A percentile compares a stretch with the other conserved stretches of the same genome.
Conservation (phyloP, 1,284 basidiomycete species). For the Coriolopsis trogii region DNA sequence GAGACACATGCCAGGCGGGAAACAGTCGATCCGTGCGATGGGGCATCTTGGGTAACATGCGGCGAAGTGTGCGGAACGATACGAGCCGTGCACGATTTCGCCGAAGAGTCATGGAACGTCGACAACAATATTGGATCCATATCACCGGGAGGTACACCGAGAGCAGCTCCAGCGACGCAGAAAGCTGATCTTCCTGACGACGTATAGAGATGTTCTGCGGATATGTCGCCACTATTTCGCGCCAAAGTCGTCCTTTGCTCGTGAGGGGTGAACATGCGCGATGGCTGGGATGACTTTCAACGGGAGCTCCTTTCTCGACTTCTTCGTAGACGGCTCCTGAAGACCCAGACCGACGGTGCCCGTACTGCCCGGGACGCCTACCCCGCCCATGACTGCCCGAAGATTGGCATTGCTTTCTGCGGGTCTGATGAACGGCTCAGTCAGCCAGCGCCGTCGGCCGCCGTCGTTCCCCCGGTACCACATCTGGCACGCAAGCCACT, state of each 20-base stretch:
- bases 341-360: slow-evolving; percentile 17
- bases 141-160: too few species aligned
- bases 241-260: background rate
- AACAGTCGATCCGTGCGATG: slow-evolving; percentile 3
- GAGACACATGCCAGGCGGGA: slow-evolving; percentile 7
- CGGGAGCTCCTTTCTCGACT: slow-evolving; percentile 9
- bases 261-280: background rate
- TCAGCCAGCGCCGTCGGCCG: slow-evolving; percentile 30
- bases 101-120: slow-evolving; percentile 7
- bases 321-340: slow-evolving; percentile 10
- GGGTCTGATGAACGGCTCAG: slow-evolving; percentile 34
- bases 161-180: slow-evolving; percentile 3
- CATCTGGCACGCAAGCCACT: slow-evolving; percentile 37
- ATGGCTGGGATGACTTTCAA: slow-evolving; percentile 15
- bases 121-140: background rate
- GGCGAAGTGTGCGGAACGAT: slow-evolving; percentile 11
- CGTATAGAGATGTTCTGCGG: background rate
- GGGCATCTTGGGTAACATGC: background rate
- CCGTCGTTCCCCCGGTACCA: slow-evolving; percentile 37
- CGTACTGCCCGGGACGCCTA: slow-evolving; percentile 24
- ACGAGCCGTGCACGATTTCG: slow-evolving; percentile 2
- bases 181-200: background rate
- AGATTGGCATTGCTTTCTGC: slow-evolving; percentile 33
- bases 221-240: slow-evolving; percentile 1
- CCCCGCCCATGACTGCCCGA: slow-evolving; percentile 28